These are phyloP conservation scores for Gleditsia sinensis DNA, from an alignment of 306 rosid genomes.

Conservation along the genomic window DNA sequence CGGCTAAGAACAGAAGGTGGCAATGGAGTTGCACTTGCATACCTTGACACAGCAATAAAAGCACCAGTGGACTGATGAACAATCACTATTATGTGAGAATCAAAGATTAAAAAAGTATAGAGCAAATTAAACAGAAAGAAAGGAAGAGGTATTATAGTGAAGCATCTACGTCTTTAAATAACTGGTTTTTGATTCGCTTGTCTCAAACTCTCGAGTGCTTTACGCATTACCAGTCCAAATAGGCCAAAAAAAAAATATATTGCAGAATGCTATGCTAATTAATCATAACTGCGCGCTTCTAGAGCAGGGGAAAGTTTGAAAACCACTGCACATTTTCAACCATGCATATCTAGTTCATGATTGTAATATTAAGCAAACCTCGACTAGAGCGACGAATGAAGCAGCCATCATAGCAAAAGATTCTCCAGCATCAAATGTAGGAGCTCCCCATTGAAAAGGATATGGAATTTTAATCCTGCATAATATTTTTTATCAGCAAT, in stretches of 20 bases:
- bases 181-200: too few species aligned
- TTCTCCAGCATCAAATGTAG: conserved; percentile 96
- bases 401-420: conserved; percentile 98
- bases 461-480: conserved; percentile 91
- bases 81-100: conserved; percentile 13
- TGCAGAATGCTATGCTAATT: too few species aligned
- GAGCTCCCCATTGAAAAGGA: conserved; percentile 99
- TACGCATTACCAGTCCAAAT: too few species aligned
- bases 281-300: too few species aligned
- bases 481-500: too few species aligned
- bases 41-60: conserved; percentile 83
- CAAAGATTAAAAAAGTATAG: neutral
- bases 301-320: too few species aligned
- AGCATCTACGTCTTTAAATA: too few species aligned
- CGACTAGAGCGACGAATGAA: conserved; percentile 88
- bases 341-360: too few species aligned
- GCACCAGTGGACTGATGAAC: conserved; percentile 83
- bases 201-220: too few species aligned
- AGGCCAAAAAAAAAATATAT: too few species aligned
- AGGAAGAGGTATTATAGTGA: neutral
- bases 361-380: conserved; percentile 57
- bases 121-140: neutral
- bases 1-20: conserved; percentile 96
- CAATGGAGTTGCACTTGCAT: conserved; percentile 90
- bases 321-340: too few species aligned